phyloP scores from a whole-genome alignment of 2,329 filamentous ascomycete genomes.

The Diaporthe longicolla region DNA sequence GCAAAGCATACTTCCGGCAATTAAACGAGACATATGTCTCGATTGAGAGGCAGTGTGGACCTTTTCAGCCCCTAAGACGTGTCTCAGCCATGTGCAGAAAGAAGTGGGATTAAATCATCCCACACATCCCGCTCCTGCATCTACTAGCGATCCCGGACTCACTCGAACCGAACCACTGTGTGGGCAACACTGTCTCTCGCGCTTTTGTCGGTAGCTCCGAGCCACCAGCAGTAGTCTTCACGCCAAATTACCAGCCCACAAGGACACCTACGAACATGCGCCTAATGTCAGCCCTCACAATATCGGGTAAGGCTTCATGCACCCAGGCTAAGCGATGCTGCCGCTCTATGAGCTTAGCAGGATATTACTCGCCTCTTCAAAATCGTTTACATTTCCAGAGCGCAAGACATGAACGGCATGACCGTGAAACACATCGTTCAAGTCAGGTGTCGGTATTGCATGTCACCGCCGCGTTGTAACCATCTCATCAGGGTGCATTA shows the following conservation, averaged over 20 bases:
- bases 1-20: conserved; percentile 4
- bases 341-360: neutral
- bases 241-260: neutral
- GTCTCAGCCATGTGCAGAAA: conserved; percentile 9
- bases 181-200: neutral
- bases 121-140: conserved; percentile 2
- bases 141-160: neutral
- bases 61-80: conserved; percentile 7
- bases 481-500: neutral
- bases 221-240: neutral
- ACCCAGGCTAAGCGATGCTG: neutral
- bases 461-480: neutral
- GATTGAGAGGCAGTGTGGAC: conserved; percentile 21
- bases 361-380: neutral
- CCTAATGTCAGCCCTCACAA: neutral
- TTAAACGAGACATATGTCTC: conserved; percentile 28
- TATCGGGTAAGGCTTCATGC: neutral
- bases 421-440: neutral
- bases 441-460: neutral
- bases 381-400: neutral
- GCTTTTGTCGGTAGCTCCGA: neutral
- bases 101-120: conserved; percentile 3
- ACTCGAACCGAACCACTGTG: neutral
- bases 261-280: neutral
- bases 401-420: neutral